These are phyloP conservation scores for Trichoderma citrinoviride DNA, from an alignment of 2,329 filamentous ascomycete genomes.

Conservation along the genomic window DNA sequence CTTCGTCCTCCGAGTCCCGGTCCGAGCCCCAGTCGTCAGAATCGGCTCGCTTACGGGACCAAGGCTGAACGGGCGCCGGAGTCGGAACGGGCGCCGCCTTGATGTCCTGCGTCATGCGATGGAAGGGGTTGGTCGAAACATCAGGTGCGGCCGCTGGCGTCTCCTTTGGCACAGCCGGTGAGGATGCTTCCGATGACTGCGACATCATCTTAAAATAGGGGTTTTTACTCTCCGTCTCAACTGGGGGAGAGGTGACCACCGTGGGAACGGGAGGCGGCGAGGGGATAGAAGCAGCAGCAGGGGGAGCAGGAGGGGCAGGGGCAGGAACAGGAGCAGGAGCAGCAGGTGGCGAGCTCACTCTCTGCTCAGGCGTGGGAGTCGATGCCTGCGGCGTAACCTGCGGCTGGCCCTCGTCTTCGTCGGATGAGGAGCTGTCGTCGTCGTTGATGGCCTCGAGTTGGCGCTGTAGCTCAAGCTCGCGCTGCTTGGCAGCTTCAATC, in stretches of 20 bases:
- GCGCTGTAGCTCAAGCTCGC: conserved; percentile 83
- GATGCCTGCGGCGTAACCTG: conserved; percentile 64
- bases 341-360: conserved; percentile 50
- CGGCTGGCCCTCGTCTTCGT: conserved; percentile 73
- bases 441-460: conserved; percentile 73
- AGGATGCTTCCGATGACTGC: conserved; percentile 56
- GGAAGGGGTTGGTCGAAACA: conserved; percentile 92
- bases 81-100: conserved; percentile 43
- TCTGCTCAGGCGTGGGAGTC: conserved; percentile 55
- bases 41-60: conserved; percentile 54
- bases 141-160: conserved; percentile 47
- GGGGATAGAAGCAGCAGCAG: conserved; percentile 36
- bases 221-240: conserved; percentile 81
- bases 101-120: conserved; percentile 71
- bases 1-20: conserved; percentile 60
- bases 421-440: conserved; percentile 67
- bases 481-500: conserved; percentile 85
- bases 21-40: conserved; percentile 82
- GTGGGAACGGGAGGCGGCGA: conserved; percentile 52
- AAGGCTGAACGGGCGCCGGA: conserved; percentile 48
- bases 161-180: conserved; percentile 46
- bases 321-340: conserved; percentile 38
- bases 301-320: conserved; percentile 50
- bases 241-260: conserved; percentile 52
- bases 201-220: conserved; percentile 91